Percentiles rank a stretch among this genome's conserved stretches.
Evolutionary conservation across 257 asterid species (phyloP).

Genomic region (Solanum phureja): DNA sequence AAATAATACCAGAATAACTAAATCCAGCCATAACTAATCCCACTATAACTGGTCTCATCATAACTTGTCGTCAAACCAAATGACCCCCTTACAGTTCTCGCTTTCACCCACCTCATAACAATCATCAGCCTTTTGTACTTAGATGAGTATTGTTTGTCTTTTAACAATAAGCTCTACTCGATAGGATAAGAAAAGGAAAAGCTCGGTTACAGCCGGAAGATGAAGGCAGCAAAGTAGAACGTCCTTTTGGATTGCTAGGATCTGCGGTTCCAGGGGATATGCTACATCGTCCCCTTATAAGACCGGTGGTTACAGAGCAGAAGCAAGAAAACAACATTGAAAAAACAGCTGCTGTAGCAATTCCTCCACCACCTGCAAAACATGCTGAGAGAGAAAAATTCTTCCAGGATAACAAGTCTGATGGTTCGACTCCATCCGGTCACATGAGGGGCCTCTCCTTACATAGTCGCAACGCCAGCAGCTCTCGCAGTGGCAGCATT

Average conservation of each 20-base stretch:
- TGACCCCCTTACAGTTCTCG: background rate
- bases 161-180: background rate
- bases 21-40: background rate
- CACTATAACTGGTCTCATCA: background rate
- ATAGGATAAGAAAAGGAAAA: conserved; percentile 90
- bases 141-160: background rate
- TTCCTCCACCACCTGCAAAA: conserved; percentile 96
- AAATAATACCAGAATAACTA: background rate
- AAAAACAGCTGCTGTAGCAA: conserved; percentile 32
- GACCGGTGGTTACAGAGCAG: conserved; percentile 47
- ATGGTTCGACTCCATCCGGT: conserved; percentile 38
- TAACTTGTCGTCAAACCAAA: background rate
- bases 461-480: conserved; percentile 70
- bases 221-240: conserved; percentile 33
- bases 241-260: conserved; percentile 44
- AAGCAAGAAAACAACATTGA: conserved; percentile 30
- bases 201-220: conserved; percentile 70
- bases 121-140: background rate
- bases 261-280: conserved; percentile 49
- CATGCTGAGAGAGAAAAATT: conserved; percentile 81
- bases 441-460: conserved; percentile 64
- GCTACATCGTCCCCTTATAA: conserved; percentile 65
- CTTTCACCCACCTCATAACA: background rate
- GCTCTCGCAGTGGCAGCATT: conserved; percentile 65
- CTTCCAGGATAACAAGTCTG: conserved; percentile 64